phyloP scores from a whole-genome alignment of 257 asterid species.

The Solanum habrochaites region DNA sequence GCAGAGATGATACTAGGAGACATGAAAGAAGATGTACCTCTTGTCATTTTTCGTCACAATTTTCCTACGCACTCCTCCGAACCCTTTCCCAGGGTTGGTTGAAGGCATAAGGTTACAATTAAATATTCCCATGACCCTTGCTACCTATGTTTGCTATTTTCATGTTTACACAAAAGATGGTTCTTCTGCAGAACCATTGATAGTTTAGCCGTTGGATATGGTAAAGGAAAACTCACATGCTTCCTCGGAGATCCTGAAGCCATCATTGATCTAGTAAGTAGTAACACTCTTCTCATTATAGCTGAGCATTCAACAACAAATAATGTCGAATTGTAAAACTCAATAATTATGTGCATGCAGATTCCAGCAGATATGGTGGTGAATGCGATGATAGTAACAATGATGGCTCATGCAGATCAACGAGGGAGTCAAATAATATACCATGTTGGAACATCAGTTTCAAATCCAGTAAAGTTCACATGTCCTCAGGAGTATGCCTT shows the following conservation, averaged over 20 bases:
- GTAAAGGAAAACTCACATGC: slow-evolving; percentile 58
- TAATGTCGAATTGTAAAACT: background rate
- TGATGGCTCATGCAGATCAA: slow-evolving; percentile 44
- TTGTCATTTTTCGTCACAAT: slow-evolving; percentile 65
- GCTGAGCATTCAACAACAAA: background rate
- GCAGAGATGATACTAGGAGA: slow-evolving; percentile 64
- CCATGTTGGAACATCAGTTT: slow-evolving; percentile 67
- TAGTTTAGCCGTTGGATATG: slow-evolving; percentile 74
- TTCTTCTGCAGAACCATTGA: slow-evolving; percentile 54
- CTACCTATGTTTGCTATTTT: background rate
- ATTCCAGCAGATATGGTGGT: slow-evolving; percentile 97
- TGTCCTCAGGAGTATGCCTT: slow-evolving; percentile 35
- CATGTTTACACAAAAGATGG: background rate
- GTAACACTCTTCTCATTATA: background rate
- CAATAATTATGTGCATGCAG: slow-evolving; percentile 17
- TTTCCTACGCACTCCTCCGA: slow-evolving; percentile 55
- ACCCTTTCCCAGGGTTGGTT: slow-evolving; percentile 87
- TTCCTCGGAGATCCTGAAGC: slow-evolving; percentile 53
- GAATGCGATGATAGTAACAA: slow-evolving; percentile 73
- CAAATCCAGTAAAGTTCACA: slow-evolving; percentile 43
- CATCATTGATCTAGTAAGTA: slow-evolving; percentile 47
- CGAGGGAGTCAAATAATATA: slow-evolving; percentile 29
- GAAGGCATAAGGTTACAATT: slow-evolving; percentile 58
- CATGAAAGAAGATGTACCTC: slow-evolving; percentile 28
- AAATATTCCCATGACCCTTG: background rate